A percentile compares a stretch with the other conserved stretches of the same genome.
Evolutionary conservation across 2,329 filamentous ascomycete species (phyloP).

Genomic region (Aspergillus quadricinctus): DNA sequence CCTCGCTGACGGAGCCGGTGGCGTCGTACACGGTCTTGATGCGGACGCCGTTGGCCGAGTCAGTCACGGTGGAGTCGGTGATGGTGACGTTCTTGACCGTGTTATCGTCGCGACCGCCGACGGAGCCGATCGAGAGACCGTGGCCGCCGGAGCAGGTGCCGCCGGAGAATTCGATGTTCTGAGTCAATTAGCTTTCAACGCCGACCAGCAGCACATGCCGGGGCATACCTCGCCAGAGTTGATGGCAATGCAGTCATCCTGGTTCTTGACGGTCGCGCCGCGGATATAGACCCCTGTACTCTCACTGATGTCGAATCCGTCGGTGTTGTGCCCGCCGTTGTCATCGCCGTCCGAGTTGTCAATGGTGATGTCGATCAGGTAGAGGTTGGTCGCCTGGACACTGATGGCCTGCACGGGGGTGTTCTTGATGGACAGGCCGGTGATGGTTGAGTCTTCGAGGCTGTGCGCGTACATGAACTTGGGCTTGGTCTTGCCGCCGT

Average conservation of each 20-base stretch:
- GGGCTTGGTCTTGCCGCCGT: slow-evolving; percentile 61
- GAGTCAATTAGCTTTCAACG: background rate
- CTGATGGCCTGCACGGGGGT: slow-evolving; percentile 37
- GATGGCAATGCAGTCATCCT: slow-evolving; percentile 58
- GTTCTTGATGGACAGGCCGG: slow-evolving; percentile 32
- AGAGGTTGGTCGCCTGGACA: slow-evolving; percentile 47
- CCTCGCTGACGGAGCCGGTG: slow-evolving; percentile 49
- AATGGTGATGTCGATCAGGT: slow-evolving; percentile 50
- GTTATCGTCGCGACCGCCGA: slow-evolving; percentile 55
- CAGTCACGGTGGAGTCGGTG: slow-evolving; percentile 43
- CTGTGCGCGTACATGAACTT: slow-evolving; percentile 56
- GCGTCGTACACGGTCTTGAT: slow-evolving; percentile 54
- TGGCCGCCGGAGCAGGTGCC: slow-evolving; percentile 38
- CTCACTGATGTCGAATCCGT: slow-evolving; percentile 39
- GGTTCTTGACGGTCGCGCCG: slow-evolving; percentile 52
- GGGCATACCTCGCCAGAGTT: slow-evolving; percentile 48
- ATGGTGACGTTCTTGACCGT: slow-evolving; percentile 52
- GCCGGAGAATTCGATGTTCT: slow-evolving; percentile 28
- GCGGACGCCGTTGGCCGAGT: slow-evolving; percentile 55
- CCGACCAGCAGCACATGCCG: too few relatives aligned
- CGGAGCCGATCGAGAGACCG: slow-evolving; percentile 56
- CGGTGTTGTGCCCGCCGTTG: slow-evolving; percentile 49
- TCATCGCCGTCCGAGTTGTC: slow-evolving; percentile 55
- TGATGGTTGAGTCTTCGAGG: slow-evolving; percentile 30
- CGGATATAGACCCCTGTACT: slow-evolving; percentile 48